Conservation (phyloP, 805 yeast genomes). For the Citeromyces nyonsensis region DNA sequence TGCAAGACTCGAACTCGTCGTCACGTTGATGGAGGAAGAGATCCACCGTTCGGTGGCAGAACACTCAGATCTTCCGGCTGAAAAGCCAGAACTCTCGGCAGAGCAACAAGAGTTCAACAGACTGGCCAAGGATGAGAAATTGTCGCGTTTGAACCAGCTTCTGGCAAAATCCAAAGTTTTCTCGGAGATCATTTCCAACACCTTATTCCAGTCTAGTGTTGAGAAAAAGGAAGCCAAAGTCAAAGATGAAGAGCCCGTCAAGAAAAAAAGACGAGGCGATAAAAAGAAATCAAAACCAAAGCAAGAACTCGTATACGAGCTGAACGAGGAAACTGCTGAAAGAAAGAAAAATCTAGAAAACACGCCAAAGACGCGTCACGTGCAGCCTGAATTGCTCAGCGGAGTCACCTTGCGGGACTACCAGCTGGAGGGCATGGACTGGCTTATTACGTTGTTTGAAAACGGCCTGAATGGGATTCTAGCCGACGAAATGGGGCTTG, state of each 20-base stretch:
- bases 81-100: conserved; percentile 4
- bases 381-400: conserved; percentile 38
- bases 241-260: conserved; percentile 9
- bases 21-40: no score
- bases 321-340: conserved; percentile 8
- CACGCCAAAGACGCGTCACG: conserved; percentile 4
- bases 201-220: conserved; percentile 32
- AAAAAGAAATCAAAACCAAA: conserved; percentile 4
- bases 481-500: conserved; percentile 96
- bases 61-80: no score
- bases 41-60: no score
- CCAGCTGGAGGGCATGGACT: conserved; percentile 81
- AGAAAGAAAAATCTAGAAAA: conserved; percentile 5
- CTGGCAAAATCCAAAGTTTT: conserved; percentile 83
- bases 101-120: conserved; percentile 25
- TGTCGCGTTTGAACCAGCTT: conserved; percentile 52
- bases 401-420: conserved; percentile 63
- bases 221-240: conserved; percentile 6
- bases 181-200: conserved; percentile 74
- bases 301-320: conserved; percentile 7
- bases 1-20: no score
- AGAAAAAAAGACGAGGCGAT: conserved; percentile 9
- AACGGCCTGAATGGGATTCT: conserved; percentile 91
- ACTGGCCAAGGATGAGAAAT: conserved; percentile 36
- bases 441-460: conserved; percentile 80